phyloP scores from a whole-genome alignment of 2,329 filamentous ascomycete genomes.

The Didymella arachidicola region DNA sequence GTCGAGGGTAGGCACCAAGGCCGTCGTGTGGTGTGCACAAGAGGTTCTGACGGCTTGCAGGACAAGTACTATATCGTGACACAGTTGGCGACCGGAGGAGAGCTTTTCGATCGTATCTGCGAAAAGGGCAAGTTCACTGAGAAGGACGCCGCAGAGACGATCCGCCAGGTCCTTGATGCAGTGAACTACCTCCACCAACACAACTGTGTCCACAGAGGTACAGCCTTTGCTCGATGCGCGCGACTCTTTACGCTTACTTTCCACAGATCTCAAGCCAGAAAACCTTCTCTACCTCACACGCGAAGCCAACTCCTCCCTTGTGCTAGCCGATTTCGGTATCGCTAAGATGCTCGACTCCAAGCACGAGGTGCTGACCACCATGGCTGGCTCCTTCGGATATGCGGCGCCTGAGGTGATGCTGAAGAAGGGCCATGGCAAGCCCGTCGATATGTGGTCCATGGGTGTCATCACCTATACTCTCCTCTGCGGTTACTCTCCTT shows the following conservation, averaged over 20 bases:
- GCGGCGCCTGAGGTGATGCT: constrained; percentile 98
- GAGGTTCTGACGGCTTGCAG: constrained; percentile 57
- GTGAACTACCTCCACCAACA: constrained; percentile 94
- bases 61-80: constrained; percentile 99
- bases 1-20: constrained; percentile 73
- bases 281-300: constrained; percentile 92
- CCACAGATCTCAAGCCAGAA: constrained; percentile 91
- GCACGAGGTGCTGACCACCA: constrained; percentile 91
- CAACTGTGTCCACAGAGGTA: constrained; percentile 95
- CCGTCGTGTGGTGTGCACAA: background rate
- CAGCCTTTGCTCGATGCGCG: constrained; percentile 18
- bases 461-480: constrained; percentile 98
- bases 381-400: constrained; percentile 98
- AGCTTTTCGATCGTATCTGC: constrained; percentile 97
- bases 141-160: constrained; percentile 95
- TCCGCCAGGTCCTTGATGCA: constrained; percentile 89
- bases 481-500: constrained; percentile 96
- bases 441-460: constrained; percentile 99
- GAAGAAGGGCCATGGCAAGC: constrained; percentile 95
- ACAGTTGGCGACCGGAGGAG: constrained; percentile 91
- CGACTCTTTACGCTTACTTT: constrained; percentile 29
- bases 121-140: constrained; percentile 98
- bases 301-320: constrained; percentile 79
- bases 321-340: constrained; percentile 97
- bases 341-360: constrained; percentile 95